A percentile compares a stretch with the other conserved stretches of the same genome.
Evolutionary conservation across 202 grass and related monocot genomes (phyloP).

Genomic region (Cymbopogon flexuosus): DNA sequence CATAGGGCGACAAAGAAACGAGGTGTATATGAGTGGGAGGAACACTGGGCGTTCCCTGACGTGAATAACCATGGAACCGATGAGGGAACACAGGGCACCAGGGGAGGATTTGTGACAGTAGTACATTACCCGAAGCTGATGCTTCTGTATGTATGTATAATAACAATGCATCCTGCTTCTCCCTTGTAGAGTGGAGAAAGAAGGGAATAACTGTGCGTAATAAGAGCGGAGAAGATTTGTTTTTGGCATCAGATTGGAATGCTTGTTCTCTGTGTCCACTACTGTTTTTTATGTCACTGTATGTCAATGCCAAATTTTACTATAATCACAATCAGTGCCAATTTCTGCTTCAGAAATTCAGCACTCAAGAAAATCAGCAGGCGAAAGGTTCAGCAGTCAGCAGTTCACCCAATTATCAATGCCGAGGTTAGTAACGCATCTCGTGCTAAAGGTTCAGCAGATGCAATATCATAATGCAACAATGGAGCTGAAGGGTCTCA

Average conservation of each 20-base stretch:
- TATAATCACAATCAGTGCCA: background rate
- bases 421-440: background rate
- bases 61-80: constrained; percentile 16
- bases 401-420: background rate
- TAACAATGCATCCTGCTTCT: constrained; percentile 34
- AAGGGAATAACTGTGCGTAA: constrained; percentile 24
- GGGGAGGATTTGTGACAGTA: constrained; percentile 11
- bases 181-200: constrained; percentile 34
- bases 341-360: background rate
- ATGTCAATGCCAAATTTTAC: background rate
- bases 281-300: background rate
- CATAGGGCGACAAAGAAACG: constrained; percentile 28
- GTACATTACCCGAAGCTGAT: constrained; percentile 34
- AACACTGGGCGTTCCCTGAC: constrained; percentile 40
- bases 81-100: constrained; percentile 14
- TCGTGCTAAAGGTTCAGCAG: background rate
- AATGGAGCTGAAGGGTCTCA: background rate
- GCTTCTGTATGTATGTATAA: constrained; percentile 48
- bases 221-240: constrained; percentile 17
- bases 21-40: constrained; percentile 2
- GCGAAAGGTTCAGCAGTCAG: background rate
- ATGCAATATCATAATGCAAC: background rate
- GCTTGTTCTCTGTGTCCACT: background rate
- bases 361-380: background rate
- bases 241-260: constrained; percentile 5